Percentiles rank a stretch among this genome's conserved stretches.
Conservation (phyloP, 202 grass and related monocot species). For the Carex arenaria region DNA sequence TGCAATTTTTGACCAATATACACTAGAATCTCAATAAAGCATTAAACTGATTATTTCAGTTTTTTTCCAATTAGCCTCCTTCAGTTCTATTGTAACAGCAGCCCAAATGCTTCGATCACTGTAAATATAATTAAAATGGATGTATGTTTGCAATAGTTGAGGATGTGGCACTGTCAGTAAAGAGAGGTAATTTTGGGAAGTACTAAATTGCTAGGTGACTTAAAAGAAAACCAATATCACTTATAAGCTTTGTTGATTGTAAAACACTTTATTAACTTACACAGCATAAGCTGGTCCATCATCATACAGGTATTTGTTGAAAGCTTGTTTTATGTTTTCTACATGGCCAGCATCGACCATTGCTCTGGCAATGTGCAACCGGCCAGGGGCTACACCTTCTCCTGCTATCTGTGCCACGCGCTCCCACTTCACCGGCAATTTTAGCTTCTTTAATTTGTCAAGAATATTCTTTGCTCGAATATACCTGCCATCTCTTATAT, state of each 20-base stretch:
- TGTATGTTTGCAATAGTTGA: neutral
- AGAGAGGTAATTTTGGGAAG: neutral
- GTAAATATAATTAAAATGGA: neutral
- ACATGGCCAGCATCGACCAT: constrained; percentile 80
- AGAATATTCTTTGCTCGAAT: constrained; percentile 70
- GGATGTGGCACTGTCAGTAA: neutral
- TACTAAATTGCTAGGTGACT: neutral
- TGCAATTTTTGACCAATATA: neutral
- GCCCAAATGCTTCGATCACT: neutral
- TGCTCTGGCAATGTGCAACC: constrained; percentile 75
- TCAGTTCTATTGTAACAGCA: neutral
- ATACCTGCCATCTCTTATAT: constrained; percentile 76
- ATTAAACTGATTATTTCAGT: neutral
- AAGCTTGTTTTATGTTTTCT: constrained; percentile 74
- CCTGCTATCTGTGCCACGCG: constrained; percentile 71
- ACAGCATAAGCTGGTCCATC: constrained; percentile 76
- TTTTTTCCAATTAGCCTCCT: neutral
- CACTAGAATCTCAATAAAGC: neutral
- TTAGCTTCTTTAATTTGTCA: constrained; percentile 53
- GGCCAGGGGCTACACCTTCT: constrained; percentile 74
- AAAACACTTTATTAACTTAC: constrained; percentile 34
- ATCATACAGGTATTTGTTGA: constrained; percentile 78
- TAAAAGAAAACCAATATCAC: neutral
- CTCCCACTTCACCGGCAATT: constrained; percentile 64
- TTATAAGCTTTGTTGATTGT: neutral